Base-by-base conservation (phyloP, 441 rosid genomes). In the Capsella rubella region DNA sequence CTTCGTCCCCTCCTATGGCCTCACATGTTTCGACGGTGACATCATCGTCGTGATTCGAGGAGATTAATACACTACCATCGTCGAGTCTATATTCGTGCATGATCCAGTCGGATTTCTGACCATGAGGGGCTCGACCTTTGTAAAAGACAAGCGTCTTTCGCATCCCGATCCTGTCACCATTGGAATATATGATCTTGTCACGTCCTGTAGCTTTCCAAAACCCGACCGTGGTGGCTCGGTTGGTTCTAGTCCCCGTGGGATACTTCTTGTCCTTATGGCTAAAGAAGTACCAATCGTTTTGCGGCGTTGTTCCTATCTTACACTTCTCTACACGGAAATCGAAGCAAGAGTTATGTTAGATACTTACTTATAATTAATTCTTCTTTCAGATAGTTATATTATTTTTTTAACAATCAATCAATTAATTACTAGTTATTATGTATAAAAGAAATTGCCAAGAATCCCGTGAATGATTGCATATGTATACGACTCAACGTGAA, bases 181-280 rank as follows among this genome's bases (percentile, higher is more conserved):
- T 84, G 74, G 80, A 81, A 28, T 79, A 67, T 56, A 88, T 88
- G 66, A 81, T 82, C 80, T 88, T 88, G 76, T 88, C 93, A 6
- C 90, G 84, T 18, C 90, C 93, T 0, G 93, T 88, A 1, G 93
- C 93, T 77, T 88, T 88, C 93, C 93, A 88, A 32, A 88, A 86
- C 43, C 93, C 93, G 1, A 84, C 87, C 13, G 84, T 79, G 0
- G 93, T 88, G 5, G 93, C 93, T 15, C 93, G 82, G 74, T 88
- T 88, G 42, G 98, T 91, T 28, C 98, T 89, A 65, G 97, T 93
- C 28, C 98, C 98, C 1, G 97, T 93, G 4, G 97, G 98, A 67
- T 91, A 93, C 80, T 89, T 93, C 87, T 91, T 93, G 72, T 91
- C 98, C 75, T 93, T 93, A 60, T 91, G 98, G 83, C 98, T 93